Percentiles rank a stretch among this genome's conserved stretches.
These are phyloP conservation scores for Tinospora cordifolia DNA, from an alignment of 164 flowering plant genomes.

Conservation along the genomic window DNA sequence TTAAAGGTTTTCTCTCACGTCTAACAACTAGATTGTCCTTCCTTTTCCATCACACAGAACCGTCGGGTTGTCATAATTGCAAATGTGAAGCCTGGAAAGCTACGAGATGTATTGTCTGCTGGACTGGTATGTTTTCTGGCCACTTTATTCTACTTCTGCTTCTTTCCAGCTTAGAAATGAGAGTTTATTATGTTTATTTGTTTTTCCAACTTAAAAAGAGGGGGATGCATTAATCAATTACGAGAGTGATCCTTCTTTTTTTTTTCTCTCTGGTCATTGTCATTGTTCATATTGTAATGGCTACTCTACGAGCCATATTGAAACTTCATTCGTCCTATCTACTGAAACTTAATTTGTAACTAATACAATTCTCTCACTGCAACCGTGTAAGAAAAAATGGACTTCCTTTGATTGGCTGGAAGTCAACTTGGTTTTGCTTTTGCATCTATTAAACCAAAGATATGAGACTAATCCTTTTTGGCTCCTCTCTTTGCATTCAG, in stretches of 20 bases:
- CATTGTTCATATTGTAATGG: too few relatives aligned
- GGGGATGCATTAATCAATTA: neutral
- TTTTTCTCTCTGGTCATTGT: too few relatives aligned
- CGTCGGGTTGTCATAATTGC: slow-evolving; percentile 81
- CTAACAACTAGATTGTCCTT: neutral
- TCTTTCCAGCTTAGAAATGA: neutral
- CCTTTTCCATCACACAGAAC: slow-evolving; percentile 39
- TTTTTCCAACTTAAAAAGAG: neutral
- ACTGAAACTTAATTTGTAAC: too few relatives aligned
- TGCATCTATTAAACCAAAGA: neutral
- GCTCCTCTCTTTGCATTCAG: slow-evolving; percentile 28
- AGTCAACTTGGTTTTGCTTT: too few relatives aligned
- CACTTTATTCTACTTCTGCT: neutral
- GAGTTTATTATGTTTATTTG: neutral
- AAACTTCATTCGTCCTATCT: too few relatives aligned
- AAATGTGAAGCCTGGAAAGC: slow-evolving; percentile 93
- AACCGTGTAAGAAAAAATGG: neutral
- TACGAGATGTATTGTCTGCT: slow-evolving; percentile 82
- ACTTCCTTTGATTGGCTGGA: neutral
- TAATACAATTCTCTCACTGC: neutral
- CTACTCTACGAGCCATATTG: too few relatives aligned
- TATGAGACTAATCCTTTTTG: neutral
- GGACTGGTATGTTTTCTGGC: slow-evolving; percentile 62
- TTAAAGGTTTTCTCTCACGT: neutral
- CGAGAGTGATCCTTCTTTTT: too few relatives aligned